Evolutionary conservation across 352 stramenopile species (phyloP).

Genomic region (Phytopythium mirpurense): DNA sequence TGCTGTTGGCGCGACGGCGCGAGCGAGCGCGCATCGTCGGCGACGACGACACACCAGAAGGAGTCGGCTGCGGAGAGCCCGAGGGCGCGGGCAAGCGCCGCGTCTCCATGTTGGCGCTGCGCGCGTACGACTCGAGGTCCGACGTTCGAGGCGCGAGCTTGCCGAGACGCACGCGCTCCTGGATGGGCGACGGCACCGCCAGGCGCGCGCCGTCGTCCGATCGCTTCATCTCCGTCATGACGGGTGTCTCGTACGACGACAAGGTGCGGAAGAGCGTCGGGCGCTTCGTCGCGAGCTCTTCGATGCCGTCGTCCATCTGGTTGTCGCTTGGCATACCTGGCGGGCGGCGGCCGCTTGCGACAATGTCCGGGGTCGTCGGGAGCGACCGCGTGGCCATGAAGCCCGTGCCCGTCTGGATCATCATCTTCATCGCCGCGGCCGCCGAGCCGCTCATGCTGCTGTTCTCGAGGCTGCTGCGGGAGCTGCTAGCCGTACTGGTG

Average conservation of each 20-base stretch:
- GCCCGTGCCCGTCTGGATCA: conserved; percentile 8
- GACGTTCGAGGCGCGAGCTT: conserved; percentile 35
- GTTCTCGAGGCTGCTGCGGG: conserved; percentile 20
- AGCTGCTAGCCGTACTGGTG: conserved; percentile 35
- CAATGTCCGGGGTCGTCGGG: conserved; percentile 40
- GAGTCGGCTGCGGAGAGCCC: neutral
- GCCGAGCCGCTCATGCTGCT: conserved; percentile 10
- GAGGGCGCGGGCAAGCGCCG: neutral
- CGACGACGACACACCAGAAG: neutral
- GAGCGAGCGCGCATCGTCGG: conserved; percentile 18
- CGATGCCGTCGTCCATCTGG: conserved; percentile 31
- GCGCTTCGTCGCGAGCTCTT: conserved; percentile 30
- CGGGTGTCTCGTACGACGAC: conserved; percentile 76
- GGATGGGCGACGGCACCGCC: conserved; percentile 52
- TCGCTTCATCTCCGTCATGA: conserved; percentile 51
- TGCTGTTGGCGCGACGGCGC: conserved; percentile 93
- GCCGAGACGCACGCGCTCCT: conserved; percentile 59
- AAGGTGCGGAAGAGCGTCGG: conserved; percentile 65
- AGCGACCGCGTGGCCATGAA: conserved; percentile 32
- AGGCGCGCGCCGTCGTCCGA: conserved; percentile 9
- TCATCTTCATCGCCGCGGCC: conserved; percentile 9
- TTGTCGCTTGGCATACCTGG: conserved; percentile 13
- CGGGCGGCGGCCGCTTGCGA: conserved; percentile 11
- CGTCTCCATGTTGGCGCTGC: conserved; percentile 8
- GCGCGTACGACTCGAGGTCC: conserved; percentile 53